Evolutionary conservation across 805 yeast species (phyloP).

Genomic region (Candida ovalis): DNA sequence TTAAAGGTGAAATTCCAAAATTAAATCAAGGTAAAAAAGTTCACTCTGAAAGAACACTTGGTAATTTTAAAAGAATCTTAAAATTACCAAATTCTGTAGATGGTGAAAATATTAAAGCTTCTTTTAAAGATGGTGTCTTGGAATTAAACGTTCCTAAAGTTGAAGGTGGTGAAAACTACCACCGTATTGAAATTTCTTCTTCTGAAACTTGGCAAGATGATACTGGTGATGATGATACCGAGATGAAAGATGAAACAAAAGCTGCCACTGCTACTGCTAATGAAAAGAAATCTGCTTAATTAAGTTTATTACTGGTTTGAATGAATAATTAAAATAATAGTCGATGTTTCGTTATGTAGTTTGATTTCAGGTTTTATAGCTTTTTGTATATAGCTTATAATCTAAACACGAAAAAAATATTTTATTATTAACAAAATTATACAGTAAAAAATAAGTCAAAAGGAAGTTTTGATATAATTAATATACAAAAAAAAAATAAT

Average conservation of each 20-base stretch:
- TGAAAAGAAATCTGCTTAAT: not conserved
- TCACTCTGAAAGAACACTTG: slow-evolving; percentile 20
- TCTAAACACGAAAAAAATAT: not conserved
- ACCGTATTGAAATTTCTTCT: slow-evolving; percentile 21
- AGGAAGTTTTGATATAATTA: not conserved
- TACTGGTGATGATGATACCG: not conserved
- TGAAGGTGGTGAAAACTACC: slow-evolving; percentile 14
- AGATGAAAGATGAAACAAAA: not conserved
- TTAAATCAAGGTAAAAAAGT: slow-evolving; percentile 11
- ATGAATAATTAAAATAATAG: too few relatives aligned
- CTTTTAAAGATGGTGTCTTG: slow-evolving; percentile 43
- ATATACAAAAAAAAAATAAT: not conserved
- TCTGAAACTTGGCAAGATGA: slow-evolving; percentile 9
- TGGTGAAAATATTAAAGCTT: slow-evolving; percentile 42
- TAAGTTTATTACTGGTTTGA: too few relatives aligned
- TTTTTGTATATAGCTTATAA: not conserved
- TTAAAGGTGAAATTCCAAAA: slow-evolving; percentile 41
- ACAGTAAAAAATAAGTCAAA: not conserved
- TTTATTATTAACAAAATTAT: not conserved
- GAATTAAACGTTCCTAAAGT: slow-evolving; percentile 40
- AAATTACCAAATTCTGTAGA: slow-evolving; percentile 40
- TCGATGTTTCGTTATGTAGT: too few relatives aligned
- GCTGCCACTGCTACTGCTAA: not conserved
- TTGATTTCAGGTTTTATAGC: not conserved
- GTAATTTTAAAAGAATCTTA: slow-evolving; percentile 38